Evolutionary conservation across 352 stramenopile species (phyloP), one percentile per base, ranked within the genome.

Genomic region (Globisporangium viniferum): DNA sequence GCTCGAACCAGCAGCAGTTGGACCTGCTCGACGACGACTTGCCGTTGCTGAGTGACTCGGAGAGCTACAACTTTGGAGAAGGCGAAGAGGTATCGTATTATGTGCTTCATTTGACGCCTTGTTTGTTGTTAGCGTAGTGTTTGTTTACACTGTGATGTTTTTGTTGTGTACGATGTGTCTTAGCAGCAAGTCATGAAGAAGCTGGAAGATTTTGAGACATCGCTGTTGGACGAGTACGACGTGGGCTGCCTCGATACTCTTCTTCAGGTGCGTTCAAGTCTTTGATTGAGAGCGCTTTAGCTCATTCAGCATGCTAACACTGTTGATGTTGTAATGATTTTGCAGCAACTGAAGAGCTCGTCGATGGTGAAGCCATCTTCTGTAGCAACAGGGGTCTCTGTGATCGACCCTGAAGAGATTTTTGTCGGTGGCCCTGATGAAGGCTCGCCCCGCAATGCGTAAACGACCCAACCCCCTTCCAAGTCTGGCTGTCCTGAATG

Each of bases 121-220:
- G 35, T 44, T 62, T 31, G 5, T 64, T 22, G n/a, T 44, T 24
- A 15, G 39, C 7, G 24, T 62, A 48, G 56, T 49, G 68, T 60
- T 60, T 59, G 44, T 48, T 74, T 69, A 78, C 78, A 48, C 41
- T 55, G 51, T 67, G 22, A 55, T 68, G 59, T 10, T 58, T 62
- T 66, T 55, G 36, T 71, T 71, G 35, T n/a, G 20, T 67, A 31
- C 55, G 61, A 22, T 65, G 68, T 61, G 48, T 55, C 74, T 69
- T 80, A 90, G 81, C 80, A 95, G 76, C 73, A 89, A 69, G 88
- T 95, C 57, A 94, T 95, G 86, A 90, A 90, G 73, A 93, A 91
- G 66, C 75, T 95, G 48, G 88, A 95, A 56, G 88, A 95, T 72
- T 93, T 95, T 70, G 88, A 95, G 65, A 84, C 86, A 55, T 94